Base-by-base conservation (phyloP, 202 grass and related monocot species). In the Elaeis oleifera region DNA sequence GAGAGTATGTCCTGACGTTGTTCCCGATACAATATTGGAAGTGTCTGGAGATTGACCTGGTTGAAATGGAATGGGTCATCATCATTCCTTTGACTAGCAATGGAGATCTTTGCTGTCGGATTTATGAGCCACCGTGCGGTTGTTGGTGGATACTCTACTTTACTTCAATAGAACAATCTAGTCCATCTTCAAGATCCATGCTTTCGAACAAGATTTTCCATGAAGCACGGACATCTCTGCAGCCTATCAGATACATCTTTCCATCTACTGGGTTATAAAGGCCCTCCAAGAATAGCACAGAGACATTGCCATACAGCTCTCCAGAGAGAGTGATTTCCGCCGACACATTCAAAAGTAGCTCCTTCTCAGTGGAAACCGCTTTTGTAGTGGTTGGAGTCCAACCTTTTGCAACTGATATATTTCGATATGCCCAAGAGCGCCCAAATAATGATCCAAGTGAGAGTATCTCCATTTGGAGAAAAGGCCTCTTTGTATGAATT, bases 151-250 rank as follows among this genome's bases (percentile, higher is more conserved):
- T 96, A 96, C 49, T 88, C 91, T 24, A 90, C 68, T 74, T 79
- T 68, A 90, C 67, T 76, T 96, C 87, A 61, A 96, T 78, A 16
- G 76, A 83, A 73, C 91, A 96, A 79, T 96, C 91, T 70, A 85
- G 78, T 44, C 76, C 83, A 16, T 76, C 76, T 21, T 83, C 87
- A 1, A 96, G 73, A 0, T 60, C 72, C 15, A 6, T 39, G 24
- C 69, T 51, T 5, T 78, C 16, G n/a, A 73, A 18, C 26, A 90
- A 65, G 39, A 32, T 66, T 65, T 64, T 11, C 66, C 81, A 80
- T 0, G 79, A 51, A 19, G 64, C 84, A 5, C 75, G 48, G 6
- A 88, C 63, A 24, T 74, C 76, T 66, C 87, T 79, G 71, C 91
- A 96, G 5, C 83, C 84, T 44, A 90, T 83, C 60, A 96, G 83